phyloP scores from a whole-genome alignment of 768 basidiomycete species.

The Suillus spraguei region DNA sequence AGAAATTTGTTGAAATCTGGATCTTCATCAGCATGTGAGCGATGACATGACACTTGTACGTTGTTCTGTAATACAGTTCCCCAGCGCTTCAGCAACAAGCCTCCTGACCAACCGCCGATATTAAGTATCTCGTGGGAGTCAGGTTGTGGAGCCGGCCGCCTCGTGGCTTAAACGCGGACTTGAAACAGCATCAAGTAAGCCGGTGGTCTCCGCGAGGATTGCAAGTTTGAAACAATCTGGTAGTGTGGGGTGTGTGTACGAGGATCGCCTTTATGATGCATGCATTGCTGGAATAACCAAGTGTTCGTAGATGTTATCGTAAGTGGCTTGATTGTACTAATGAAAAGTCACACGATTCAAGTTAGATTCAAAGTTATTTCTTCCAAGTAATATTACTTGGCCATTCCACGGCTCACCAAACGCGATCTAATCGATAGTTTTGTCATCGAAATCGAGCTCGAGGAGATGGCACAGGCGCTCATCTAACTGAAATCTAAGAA shows the following conservation, averaged over 20 bases:
- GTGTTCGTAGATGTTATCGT: conserved; percentile 3
- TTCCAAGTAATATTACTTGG: not conserved
- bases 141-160: conserved; percentile 7
- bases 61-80: not conserved
- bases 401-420: not conserved
- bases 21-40: not conserved
- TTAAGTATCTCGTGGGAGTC: conserved; percentile 14
- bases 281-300: conserved; percentile 6
- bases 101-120: not conserved
- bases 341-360: conserved; percentile 15
- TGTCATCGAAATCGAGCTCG: not conserved
- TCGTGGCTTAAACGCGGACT: not conserved
- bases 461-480: not conserved
- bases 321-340: conserved; percentile 11
- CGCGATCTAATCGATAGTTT: not conserved
- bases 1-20: conserved; percentile 2
- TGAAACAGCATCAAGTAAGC: not conserved
- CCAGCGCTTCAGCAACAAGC: not conserved
- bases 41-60: not conserved
- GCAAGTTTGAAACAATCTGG: no score
- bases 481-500: not conserved
- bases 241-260: no score
- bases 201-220: not conserved
- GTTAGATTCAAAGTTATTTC: conserved; percentile 6
- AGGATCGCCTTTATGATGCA: not conserved